Conservation (phyloP, 2,329 filamentous ascomycete genomes). For the Trichoderma oligosporum region DNA sequence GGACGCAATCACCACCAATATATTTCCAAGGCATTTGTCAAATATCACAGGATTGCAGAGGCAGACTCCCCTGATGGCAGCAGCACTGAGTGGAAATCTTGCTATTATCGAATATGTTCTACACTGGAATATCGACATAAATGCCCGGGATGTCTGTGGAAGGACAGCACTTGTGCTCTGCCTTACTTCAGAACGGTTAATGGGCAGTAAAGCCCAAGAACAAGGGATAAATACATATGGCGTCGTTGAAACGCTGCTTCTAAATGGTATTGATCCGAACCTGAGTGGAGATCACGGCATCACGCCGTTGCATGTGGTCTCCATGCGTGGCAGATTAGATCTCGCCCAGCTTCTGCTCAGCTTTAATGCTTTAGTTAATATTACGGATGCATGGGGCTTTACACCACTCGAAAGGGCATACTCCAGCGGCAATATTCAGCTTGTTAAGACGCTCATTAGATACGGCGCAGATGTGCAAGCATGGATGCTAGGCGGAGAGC, state of each 20-base stretch:
- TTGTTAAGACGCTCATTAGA: slow-evolving; percentile 21
- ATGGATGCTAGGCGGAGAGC: slow-evolving; percentile 10
- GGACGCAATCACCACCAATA: neutral
- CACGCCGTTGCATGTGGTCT: slow-evolving; percentile 16
- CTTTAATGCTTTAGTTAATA: slow-evolving; percentile 21
- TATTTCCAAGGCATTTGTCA: neutral
- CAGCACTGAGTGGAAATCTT: slow-evolving; percentile 17
- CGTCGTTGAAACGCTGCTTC: slow-evolving; percentile 3
- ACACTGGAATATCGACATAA: slow-evolving; percentile 18
- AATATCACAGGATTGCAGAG: neutral
- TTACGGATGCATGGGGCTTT: slow-evolving; percentile 15
- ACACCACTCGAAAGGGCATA: slow-evolving; percentile 21
- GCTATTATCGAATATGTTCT: slow-evolving; percentile 22
- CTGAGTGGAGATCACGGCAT: slow-evolving; percentile 2
- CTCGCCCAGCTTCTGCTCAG: slow-evolving; percentile 19
- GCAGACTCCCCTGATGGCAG: slow-evolving; percentile 22
- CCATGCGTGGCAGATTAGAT: slow-evolving; percentile 4
- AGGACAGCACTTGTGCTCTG: slow-evolving; percentile 8
- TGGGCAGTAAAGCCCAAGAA: neutral
- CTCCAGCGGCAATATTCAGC: neutral
- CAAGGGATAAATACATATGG: neutral
- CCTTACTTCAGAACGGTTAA: slow-evolving; percentile 14
- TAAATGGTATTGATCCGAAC: slow-evolving; percentile 12
- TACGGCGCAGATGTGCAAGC: slow-evolving; percentile 21
- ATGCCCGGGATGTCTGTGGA: slow-evolving; percentile 21